Evolutionary conservation across 805 yeast species (phyloP), one percentile per base, ranked within the genome.

Genomic region (Ogataea populi-albae): DNA sequence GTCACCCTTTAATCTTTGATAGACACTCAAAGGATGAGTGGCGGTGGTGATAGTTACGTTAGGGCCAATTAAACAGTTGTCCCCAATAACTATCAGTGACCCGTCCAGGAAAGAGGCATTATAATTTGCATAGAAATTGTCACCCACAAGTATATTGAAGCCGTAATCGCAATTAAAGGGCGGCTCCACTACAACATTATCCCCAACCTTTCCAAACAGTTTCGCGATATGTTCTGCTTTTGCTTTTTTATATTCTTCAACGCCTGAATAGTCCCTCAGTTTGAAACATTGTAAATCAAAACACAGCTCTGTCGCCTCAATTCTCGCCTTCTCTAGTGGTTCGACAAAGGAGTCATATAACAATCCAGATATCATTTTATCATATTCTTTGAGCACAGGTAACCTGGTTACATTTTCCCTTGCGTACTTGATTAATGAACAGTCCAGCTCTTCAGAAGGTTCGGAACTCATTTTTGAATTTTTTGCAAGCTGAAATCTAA

Each of bases 91-190:
- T 25, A 83, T 76, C 24, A 77, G 47, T 0, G 81, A 68, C 45
- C 79, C 72, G 54, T 83, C 89, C 26, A 83, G 61, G 32, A 80
- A 59, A 0, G 71, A 66, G 26, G 58, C 45, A 43, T 75, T 76
- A 68, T 74, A 77, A 58, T 83, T 83, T 23, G 73, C 66, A 50
- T 77, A 82, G 54, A 79, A 75, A 19, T 61, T 55, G 38, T 77
- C 71, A 2, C 87, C 89, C 12, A 80, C 45, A 11, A 53, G 55
- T 23, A 73, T 62, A 57, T 82, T 83, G 55, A 65, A 72, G 0
- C 89, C 91, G 50, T 80, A 82, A 54, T 83, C 89, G 26, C 79
- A 74, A 41, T 44, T 62, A 47, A 76, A 70, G 5, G 86, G 86
- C 2, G 79, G 69, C 56, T 81, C 40, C 3, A 34, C 26, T 2